Evolutionary conservation across 2,329 filamentous ascomycete genomes (phyloP).

Genomic region (Chrysoporthe austroafricana): DNA sequence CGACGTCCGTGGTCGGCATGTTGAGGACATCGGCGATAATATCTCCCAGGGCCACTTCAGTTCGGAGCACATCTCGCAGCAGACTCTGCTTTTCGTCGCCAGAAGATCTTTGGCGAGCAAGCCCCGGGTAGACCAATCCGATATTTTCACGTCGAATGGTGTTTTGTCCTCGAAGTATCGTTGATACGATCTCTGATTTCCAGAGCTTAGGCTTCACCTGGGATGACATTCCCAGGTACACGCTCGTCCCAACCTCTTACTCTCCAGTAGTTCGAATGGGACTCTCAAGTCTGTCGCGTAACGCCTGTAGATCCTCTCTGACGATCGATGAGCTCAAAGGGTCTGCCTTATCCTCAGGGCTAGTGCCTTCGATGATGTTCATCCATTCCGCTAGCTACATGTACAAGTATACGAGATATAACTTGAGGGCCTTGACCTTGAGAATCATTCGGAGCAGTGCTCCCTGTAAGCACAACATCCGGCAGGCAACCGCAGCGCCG

Average conservation of each 20-base stretch:
- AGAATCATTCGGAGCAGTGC: conserved; percentile 38
- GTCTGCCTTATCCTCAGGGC: neutral
- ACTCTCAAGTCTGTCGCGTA: conserved; percentile 45
- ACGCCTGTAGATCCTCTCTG: conserved; percentile 42
- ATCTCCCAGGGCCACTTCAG: conserved; percentile 43
- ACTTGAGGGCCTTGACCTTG: conserved; percentile 42
- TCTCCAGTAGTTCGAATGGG: conserved; percentile 44
- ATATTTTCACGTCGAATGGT: conserved; percentile 38
- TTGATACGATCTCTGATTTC: conserved; percentile 30
- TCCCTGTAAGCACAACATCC: conserved; percentile 39
- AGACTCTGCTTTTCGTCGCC: conserved; percentile 46
- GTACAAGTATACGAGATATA: conserved; percentile 41
- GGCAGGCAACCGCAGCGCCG: conserved; percentile 40
- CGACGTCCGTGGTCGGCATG: conserved; percentile 45
- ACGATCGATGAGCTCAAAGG: conserved; percentile 37
- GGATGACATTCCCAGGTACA: conserved; percentile 40
- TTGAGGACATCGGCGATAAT: conserved; percentile 50
- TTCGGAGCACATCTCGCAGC: conserved; percentile 44
- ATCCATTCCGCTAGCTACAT: conserved; percentile 45
- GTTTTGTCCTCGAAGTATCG: conserved; percentile 32
- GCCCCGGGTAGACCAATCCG: conserved; percentile 43
- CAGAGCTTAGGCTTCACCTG: conserved; percentile 30
- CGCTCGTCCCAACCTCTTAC: conserved; percentile 38
- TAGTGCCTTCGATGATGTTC: conserved; percentile 7
- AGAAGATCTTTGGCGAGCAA: conserved; percentile 46